These are phyloP conservation scores for Cercospora sojina DNA, from an alignment of 2,329 filamentous ascomycete species.

Conservation along the genomic window DNA sequence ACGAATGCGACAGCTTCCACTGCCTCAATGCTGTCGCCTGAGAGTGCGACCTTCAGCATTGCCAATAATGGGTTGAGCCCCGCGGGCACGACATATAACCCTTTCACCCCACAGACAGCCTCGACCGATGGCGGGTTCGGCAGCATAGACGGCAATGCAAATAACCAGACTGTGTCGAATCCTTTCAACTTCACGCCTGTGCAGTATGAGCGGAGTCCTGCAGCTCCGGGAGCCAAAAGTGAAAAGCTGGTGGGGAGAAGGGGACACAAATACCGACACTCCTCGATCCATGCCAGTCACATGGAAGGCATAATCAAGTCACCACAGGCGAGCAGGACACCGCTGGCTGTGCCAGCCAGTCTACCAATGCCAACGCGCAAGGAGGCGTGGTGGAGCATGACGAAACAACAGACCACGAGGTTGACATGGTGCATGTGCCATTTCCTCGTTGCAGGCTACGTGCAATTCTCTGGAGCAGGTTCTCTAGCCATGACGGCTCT, in stretches of 20 bases:
- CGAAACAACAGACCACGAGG: conserved; percentile 76
- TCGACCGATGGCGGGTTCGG: conserved; percentile 35
- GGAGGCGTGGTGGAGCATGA: conserved; percentile 89
- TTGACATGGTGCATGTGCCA: conserved; percentile 90
- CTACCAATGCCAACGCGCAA: conserved; percentile 85
- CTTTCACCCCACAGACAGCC: conserved; percentile 37
- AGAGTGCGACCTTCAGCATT: conserved; percentile 31
- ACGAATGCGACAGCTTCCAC: conserved; percentile 24
- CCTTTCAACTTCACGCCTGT: conserved; percentile 93
- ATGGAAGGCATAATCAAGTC: conserved; percentile 95
- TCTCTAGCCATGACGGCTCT: conserved; percentile 89
- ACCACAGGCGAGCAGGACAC: conserved; percentile 77
- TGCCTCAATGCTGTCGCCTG: conserved; percentile 34
- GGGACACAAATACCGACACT: conserved; percentile 97
- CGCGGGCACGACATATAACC: conserved; percentile 32
- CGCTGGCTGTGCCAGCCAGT: conserved; percentile 84
- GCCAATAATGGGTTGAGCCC: conserved; percentile 28
- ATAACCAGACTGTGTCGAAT: conserved; percentile 47
- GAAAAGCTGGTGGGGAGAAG: conserved; percentile 87
- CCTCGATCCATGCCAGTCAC: conserved; percentile 75
- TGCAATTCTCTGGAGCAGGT: conserved; percentile 81
- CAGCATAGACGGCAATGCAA: conserved; percentile 26
- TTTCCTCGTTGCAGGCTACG: conserved; percentile 75
- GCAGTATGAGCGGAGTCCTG: conserved; percentile 39
- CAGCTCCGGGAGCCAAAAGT: conserved; percentile 57